A percentile compares a stretch with the other conserved stretches of the same genome.
Evolutionary conservation across 495 filamentous ascomycete genomes (phyloP).

Genomic region (Aspergillus nanangensis): DNA sequence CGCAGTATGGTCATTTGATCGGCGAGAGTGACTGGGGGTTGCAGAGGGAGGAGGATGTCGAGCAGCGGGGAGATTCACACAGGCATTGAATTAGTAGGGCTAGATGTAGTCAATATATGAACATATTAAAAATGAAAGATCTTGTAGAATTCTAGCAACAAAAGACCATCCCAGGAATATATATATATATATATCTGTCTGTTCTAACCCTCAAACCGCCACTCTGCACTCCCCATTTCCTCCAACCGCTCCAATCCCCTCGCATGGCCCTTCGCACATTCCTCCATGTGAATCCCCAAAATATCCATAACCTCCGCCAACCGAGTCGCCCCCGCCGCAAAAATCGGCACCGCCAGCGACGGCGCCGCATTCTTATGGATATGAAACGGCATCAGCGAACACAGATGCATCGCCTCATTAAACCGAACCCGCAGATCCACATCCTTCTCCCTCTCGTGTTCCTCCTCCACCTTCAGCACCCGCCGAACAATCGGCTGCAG

Average conservation of each 20-base stretch:
- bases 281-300: neutral
- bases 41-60: constrained; percentile 8
- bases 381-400: neutral
- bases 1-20: constrained; percentile 15
- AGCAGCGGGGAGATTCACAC: too few relatives aligned
- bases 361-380: neutral
- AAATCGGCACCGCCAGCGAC: neutral
- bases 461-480: neutral
- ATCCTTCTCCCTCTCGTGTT: neutral
- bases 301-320: neutral
- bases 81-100: too few relatives aligned
- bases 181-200: too few relatives aligned
- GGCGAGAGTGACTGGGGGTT: constrained; percentile 26
- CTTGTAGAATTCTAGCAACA: too few relatives aligned
- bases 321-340: neutral
- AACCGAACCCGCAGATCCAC: neutral
- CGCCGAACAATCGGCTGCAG: neutral
- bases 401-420: neutral
- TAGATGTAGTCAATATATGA: too few relatives aligned
- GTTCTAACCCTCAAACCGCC: neutral
- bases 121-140: too few relatives aligned
- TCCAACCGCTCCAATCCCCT: neutral
- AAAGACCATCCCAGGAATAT: too few relatives aligned
- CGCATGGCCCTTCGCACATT: neutral
- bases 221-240: neutral